Base-by-base conservation (phyloP, 805 yeast species). In the Ogataea haglerorum region DNA sequence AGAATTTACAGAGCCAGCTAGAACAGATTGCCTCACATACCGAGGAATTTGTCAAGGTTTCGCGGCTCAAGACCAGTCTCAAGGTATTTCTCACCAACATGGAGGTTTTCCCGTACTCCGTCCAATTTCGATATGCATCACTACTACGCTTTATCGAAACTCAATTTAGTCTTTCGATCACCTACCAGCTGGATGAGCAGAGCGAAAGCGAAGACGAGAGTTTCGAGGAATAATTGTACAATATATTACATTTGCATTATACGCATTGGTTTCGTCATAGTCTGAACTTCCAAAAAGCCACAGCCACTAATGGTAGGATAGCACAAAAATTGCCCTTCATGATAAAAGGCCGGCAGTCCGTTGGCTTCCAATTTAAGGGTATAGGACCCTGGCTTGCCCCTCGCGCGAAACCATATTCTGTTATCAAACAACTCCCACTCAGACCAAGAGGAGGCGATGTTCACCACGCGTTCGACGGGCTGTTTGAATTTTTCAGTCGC, bases 1-100 rank as follows among this genome's bases (percentile, higher is more conserved):
- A 41, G 0, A 10, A 61, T 1, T 38, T 76, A 5, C 43, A 42
- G 4, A 12, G 37, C 0, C 82, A 78, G 49, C 49, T 78, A 10
- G 47, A 53, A 5, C 51, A 57, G 12, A 56, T 17, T 45, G 70
- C 7, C 78, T 80, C 1, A 55, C 42, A n/a, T 31, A 39, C 30
- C 45, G 46, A 42, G 6, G 42, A 31, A 7, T 28, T 52, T 13
- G 31, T 51, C 13, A 30, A 45, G 8, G 10, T 48, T 1, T 17
- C 34, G 3, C 31, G 33, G 12, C 16, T 56, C 12, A 21, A 22
- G 1, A 16, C 12, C 6, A 38, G 49, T 17, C 48, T 56, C 15
- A 33, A 38, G 14, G 36, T 29, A 5, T 49, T 54, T 23, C 24
- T 48, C 10, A 30, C 35, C 10, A 48, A 48, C 17, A 14, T 42